Base-by-base conservation (phyloP, 1,284 basidiomycete genomes). In the Somion occarium region DNA sequence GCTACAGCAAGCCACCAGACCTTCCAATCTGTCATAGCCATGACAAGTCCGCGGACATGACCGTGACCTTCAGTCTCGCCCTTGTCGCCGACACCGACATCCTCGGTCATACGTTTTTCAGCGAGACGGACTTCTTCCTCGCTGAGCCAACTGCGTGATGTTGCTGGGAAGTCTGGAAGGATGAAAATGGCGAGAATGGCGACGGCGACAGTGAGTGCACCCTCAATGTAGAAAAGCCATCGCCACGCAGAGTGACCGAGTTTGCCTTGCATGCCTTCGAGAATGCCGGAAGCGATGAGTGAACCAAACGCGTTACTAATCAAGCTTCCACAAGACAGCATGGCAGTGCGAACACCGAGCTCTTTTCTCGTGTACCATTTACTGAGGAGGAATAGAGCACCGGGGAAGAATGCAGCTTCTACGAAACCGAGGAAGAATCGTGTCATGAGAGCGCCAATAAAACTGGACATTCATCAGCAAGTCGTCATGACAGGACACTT, bases 251-350 rank as follows among this genome's bases (percentile, higher is more conserved):
- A 74, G 49, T 80, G 79, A 0, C 88, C 88, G 4, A 85, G 69
- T 45, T 74, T 73, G 5, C 82, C 85, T 51, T 91, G 73, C 86
- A 91, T 91, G 39, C 74, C 73, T 50, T 74, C 70, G 56, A 90
- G 71, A 53, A 88, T 87, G 5, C 78, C 83, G 15, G 87, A 89
- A 12, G 87, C 88, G 52, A 93, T 77, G 19, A 93, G 72, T 1
- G 87, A 75, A 18, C 91, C 89, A 62, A 93, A 92, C 1, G 89
- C 90, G 69, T 91, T 93, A 51, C 82, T 85, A 56, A 91, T 81
- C 49, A 93, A 74, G 61, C 75, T 82, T 12, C 88, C 88, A 59
- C 80, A 84, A 56, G 80, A 84, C 18, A 94, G 76, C 50, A 88
- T 70, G n/a, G 89, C 83, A 34, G 83, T 90, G 55, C 91, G 76